Conservation (phyloP, 2,329 filamentous ascomycete genomes). For the Alternaria arborescens region DNA sequence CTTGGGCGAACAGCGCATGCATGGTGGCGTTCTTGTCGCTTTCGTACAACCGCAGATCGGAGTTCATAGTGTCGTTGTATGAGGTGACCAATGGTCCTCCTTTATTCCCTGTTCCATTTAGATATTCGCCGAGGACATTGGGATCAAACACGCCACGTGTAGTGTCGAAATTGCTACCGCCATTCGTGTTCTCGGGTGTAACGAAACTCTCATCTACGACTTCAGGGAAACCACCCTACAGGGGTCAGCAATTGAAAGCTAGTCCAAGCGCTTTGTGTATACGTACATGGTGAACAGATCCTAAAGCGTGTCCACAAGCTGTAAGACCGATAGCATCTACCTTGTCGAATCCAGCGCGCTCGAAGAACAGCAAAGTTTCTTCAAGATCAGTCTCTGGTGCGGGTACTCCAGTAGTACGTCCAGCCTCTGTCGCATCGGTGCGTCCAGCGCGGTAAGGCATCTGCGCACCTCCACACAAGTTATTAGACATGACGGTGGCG, state of each 20-base stretch:
- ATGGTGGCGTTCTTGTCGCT: conserved; percentile 40
- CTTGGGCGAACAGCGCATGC: conserved; percentile 19
- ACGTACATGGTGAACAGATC: conserved; percentile 34
- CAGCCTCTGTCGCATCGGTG: conserved; percentile 34
- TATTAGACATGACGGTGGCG: conserved; percentile 34
- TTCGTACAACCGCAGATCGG: conserved; percentile 39
- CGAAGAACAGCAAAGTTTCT: conserved; percentile 31
- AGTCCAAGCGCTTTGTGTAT: not conserved
- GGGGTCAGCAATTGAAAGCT: not conserved
- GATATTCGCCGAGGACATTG: conserved; percentile 37
- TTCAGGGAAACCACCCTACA: conserved; percentile 30
- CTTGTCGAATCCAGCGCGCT: conserved; percentile 34
- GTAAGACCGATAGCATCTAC: conserved; percentile 37
- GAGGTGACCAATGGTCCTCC: conserved; percentile 36
- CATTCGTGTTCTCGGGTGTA: conserved; percentile 29
- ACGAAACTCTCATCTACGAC: conserved; percentile 33
- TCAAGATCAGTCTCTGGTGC: conserved; percentile 34
- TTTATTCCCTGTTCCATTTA: conserved; percentile 33
- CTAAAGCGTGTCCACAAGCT: conserved; percentile 43
- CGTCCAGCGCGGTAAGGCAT: conserved; percentile 36
- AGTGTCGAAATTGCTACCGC: conserved; percentile 37
- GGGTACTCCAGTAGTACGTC: conserved; percentile 34
- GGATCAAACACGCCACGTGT: conserved; percentile 38
- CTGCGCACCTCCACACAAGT: conserved; percentile 33
- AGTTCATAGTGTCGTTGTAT: conserved; percentile 32